Base-by-base conservation (phyloP, 139 green algal species). In the Edaphochlamys debaryana region DNA sequence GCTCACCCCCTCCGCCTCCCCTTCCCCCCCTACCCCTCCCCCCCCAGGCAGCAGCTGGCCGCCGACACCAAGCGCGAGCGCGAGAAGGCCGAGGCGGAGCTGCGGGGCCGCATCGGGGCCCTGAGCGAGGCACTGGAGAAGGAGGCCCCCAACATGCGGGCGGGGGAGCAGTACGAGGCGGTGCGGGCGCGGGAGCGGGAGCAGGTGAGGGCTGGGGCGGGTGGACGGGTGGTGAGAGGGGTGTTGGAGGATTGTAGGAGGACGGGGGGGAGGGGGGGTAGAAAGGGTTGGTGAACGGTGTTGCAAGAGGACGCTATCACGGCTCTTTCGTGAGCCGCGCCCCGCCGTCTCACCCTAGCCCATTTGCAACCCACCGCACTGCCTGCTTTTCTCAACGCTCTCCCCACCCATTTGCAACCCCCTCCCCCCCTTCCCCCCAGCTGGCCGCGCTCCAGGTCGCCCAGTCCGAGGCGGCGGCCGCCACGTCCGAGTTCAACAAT, bases 121-220 rank as follows among this genome's bases (percentile, higher is more conserved):
- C 84, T 90, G 52, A 41, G 13, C 11, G 45, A 54, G 45, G 82
- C 92, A 72, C 85, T 98, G 69, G 86, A 87, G 20, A 56, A 66
- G 6, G 48, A 87, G 29, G 94, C 93, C 19, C 96, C 96, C 80
- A 98, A 98, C 85, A 70, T 98, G 73, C 97, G 98, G 84, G 97
- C 97, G 1, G 62, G 95, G 68, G 96, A 99, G 79, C 97, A 99
- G 92, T 99, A 98, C 88, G 93, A 96, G 62, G 90, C 88, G 23
- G 75, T 99, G 22, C 85, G 90, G 63, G 92, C 94, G 50, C 79
- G 80, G 54, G 86, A 99, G 89, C 87, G 69, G 54, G 91, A 94
- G 80, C 85, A 95, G 86, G 85, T 91, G 42, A 69, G 74, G 30
- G 27, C 0, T 42, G 60, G n/a, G 23, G 19, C n/a, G n/a, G n/a